Evolutionary conservation across 192 early-diverging fungal species (phyloP).

Genomic region (Coemansia sp.): DNA sequence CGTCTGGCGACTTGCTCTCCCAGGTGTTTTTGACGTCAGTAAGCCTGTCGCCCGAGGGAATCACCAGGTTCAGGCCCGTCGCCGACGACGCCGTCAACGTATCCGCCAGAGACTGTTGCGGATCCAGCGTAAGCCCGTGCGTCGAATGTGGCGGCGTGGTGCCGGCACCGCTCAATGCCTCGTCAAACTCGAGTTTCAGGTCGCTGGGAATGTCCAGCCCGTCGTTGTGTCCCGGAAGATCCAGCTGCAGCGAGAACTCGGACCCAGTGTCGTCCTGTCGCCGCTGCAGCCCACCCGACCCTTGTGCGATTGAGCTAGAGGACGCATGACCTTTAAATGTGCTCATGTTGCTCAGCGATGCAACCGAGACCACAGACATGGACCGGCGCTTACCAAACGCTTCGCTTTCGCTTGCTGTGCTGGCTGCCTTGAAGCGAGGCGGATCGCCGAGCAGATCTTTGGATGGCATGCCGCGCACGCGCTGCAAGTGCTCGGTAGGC

Average conservation of each 20-base stretch:
- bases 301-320: background rate
- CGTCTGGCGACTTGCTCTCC: slow-evolving; percentile 37
- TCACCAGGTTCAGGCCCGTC: slow-evolving; percentile 31
- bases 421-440: background rate
- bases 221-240: slow-evolving; percentile 25
- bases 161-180: slow-evolving; percentile 26
- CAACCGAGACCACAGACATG: slow-evolving; percentile 37
- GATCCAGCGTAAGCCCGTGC: slow-evolving; percentile 11
- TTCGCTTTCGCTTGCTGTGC: slow-evolving; percentile 5
- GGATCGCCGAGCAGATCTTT: background rate
- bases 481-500: background rate
- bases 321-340: no score
- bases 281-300: background rate
- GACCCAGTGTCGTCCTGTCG: slow-evolving; percentile 21
- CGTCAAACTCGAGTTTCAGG: slow-evolving; percentile 48
- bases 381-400: slow-evolving; percentile 34
- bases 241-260: slow-evolving; percentile 40
- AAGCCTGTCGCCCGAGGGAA: slow-evolving; percentile 11
- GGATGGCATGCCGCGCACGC: background rate
- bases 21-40: slow-evolving; percentile 18
- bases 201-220: slow-evolving; percentile 37
- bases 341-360: slow-evolving; percentile 5
- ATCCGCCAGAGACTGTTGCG: slow-evolving; percentile 1
- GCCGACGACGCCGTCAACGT: slow-evolving; percentile 5
- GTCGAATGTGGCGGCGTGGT: slow-evolving; percentile 27